Evolutionary conservation across 2,329 filamentous ascomycete species (phyloP).

Genomic region (Drechslerella coelobrocha): DNA sequence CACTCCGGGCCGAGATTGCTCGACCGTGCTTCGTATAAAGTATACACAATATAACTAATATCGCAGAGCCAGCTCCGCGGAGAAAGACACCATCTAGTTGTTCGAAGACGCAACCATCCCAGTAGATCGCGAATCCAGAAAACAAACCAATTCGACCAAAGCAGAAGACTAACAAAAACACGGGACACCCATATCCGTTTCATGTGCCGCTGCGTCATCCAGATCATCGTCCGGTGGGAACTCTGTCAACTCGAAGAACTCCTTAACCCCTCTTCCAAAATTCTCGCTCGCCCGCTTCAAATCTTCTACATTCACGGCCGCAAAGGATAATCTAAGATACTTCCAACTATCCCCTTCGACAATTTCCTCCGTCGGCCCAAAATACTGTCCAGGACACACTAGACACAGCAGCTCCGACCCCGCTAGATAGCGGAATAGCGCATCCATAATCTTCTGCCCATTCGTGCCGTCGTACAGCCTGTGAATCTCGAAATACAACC

Average conservation of each 20-base stretch:
- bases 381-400: conserved; percentile 74
- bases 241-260: conserved; percentile 73
- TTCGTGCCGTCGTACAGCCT: conserved; percentile 65
- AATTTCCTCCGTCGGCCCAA: conserved; percentile 71
- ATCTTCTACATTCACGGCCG: conserved; percentile 76
- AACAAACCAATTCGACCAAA: no score
- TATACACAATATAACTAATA: no score
- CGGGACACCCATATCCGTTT: conserved; percentile 6
- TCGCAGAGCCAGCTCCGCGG: no score
- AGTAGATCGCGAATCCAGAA: no score
- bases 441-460: conserved; percentile 50
- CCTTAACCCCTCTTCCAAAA: conserved; percentile 72
- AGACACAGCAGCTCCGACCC: conserved; percentile 61
- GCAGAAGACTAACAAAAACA: conserved; percentile 26
- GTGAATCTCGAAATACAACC: conserved; percentile 74
- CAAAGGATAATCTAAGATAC: conserved; percentile 82
- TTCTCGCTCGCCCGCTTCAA: conserved; percentile 69
- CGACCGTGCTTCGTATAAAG: no score
- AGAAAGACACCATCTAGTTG: no score
- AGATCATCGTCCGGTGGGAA: conserved; percentile 29
- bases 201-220: conserved; percentile 1
- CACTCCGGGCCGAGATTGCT: no score
- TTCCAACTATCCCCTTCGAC: conserved; percentile 68
- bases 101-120: no score
- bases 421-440: conserved; percentile 52